These are phyloP conservation scores for Akanthomyces dipterigenus DNA, from an alignment of 2,329 filamentous ascomycete genomes.

Conservation along the genomic window DNA sequence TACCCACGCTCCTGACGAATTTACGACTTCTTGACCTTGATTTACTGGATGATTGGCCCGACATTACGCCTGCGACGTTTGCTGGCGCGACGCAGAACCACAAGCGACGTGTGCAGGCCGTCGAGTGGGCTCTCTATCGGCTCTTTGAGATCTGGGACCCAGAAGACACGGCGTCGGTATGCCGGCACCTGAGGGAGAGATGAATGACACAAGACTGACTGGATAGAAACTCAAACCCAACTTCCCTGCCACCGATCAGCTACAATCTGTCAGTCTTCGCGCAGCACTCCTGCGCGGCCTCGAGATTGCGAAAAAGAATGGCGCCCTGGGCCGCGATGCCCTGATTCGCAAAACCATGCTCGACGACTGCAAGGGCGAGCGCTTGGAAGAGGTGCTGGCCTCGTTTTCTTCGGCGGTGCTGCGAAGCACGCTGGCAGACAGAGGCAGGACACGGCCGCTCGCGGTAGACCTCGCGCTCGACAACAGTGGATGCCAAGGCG, in stretches of 20 bases:
- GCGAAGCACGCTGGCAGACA: slow-evolving; percentile 54
- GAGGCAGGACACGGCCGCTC: slow-evolving; percentile 31
- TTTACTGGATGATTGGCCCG: slow-evolving; percentile 69
- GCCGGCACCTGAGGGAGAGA: slow-evolving; percentile 36
- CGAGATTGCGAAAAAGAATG: slow-evolving; percentile 82
- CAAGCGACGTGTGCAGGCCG: slow-evolving; percentile 72
- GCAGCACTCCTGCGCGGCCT: slow-evolving; percentile 75
- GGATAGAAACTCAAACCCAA: slow-evolving; percentile 79
- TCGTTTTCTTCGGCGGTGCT: slow-evolving; percentile 79
- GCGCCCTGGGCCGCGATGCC: slow-evolving; percentile 69
- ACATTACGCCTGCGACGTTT: slow-evolving; percentile 64
- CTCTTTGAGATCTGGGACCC: slow-evolving; percentile 81
- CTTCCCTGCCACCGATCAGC: slow-evolving; percentile 82
- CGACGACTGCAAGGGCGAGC: slow-evolving; percentile 90
- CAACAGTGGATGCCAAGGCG: slow-evolving; percentile 49
- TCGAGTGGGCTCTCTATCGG: slow-evolving; percentile 88
- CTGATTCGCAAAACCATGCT: slow-evolving; percentile 90
- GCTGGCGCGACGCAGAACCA: slow-evolving; percentile 64
- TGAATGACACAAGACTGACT: not conserved
- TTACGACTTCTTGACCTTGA: slow-evolving; percentile 78
- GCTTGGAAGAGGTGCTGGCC: slow-evolving; percentile 78
- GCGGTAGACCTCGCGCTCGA: slow-evolving; percentile 53
- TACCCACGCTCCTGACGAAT: slow-evolving; percentile 65
- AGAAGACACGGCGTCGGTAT: slow-evolving; percentile 66
- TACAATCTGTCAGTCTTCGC: slow-evolving; percentile 86